Conservation (phyloP, 2,329 filamentous ascomycete species). For the Neofusicoccum kwambonambiense region DNA sequence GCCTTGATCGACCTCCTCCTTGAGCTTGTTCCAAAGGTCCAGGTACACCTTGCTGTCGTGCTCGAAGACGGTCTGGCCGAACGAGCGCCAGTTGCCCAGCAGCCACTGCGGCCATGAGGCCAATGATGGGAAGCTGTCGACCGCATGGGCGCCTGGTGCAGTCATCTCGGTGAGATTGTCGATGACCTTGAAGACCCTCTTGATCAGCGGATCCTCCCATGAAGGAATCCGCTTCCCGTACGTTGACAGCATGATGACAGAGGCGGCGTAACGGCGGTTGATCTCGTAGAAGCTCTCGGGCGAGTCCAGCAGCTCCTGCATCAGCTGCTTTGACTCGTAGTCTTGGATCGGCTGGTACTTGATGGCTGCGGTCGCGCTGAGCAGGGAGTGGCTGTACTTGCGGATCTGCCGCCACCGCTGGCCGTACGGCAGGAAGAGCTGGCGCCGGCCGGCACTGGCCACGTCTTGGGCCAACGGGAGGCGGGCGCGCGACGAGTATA, state of each 20-base stretch:
- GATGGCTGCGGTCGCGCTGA: constrained; percentile 37
- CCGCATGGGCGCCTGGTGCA: constrained; percentile 32
- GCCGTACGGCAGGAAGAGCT: constrained; percentile 44
- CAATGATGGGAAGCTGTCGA: constrained; percentile 32
- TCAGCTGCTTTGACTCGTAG: constrained; percentile 46
- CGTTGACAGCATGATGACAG: constrained; percentile 38
- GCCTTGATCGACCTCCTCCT: constrained; percentile 35
- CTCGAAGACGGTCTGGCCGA: constrained; percentile 36
- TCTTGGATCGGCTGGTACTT: constrained; percentile 46
- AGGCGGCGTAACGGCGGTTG: constrained; percentile 30
- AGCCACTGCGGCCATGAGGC: constrained; percentile 31
- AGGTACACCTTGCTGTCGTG: constrained; percentile 32
- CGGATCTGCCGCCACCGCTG: constrained; percentile 42
- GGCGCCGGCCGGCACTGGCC: constrained; percentile 40
- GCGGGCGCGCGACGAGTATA: constrained; percentile 39
- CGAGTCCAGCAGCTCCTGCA: constrained; percentile 41
- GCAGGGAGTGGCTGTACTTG: constrained; percentile 38
- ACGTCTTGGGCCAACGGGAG: constrained; percentile 41
- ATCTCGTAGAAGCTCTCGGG: constrained; percentile 24
- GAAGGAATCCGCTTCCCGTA: constrained; percentile 33
- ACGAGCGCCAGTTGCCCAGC: constrained; percentile 31
- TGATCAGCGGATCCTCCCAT: constrained; percentile 30
- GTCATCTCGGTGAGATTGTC: constrained; percentile 27
- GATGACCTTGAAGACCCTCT: constrained; percentile 28
- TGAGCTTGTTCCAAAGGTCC: constrained; percentile 39